Evolutionary conservation across 257 asterid genomes (phyloP).

Genomic region (Solanum piurae): DNA sequence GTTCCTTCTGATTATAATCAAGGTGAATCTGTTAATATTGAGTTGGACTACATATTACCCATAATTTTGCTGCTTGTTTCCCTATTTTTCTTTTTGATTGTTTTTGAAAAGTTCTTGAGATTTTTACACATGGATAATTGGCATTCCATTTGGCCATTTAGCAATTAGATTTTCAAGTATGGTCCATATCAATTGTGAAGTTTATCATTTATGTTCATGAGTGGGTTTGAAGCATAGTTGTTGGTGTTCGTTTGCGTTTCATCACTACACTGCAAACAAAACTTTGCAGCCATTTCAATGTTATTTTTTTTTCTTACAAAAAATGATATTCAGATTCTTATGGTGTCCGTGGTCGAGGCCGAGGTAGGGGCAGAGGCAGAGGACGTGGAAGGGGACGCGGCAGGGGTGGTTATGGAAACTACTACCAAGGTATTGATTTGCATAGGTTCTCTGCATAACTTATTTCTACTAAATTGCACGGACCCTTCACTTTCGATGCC

Average conservation of each 20-base stretch:
- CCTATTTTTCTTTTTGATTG: not conserved
- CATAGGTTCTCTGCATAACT: not conserved
- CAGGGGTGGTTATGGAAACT: slow-evolving; percentile 27
- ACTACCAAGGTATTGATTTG: slow-evolving; percentile 27
- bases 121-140: not conserved
- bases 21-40: slow-evolving; percentile 14
- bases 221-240: not conserved
- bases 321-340: slow-evolving; percentile 10
- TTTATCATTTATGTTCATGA: not conserved
- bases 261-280: not conserved
- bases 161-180: not conserved
- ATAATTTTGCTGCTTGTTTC: not conserved
- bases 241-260: not conserved
- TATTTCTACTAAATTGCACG: not conserved
- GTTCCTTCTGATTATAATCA: slow-evolving; percentile 9
- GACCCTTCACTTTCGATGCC: not conserved
- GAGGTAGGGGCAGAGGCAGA: slow-evolving; percentile 20
- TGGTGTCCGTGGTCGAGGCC: slow-evolving; percentile 25
- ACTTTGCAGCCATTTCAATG: not conserved
- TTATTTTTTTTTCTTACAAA: not conserved
- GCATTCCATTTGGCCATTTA: not conserved
- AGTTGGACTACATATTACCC: not conserved
- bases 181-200: not conserved
- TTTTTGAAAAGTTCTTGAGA: not conserved
- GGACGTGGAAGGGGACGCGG: slow-evolving; percentile 22